These are phyloP conservation scores for Fusarium citri DNA, from an alignment of 2,329 filamentous ascomycete species.

Conservation along the genomic window DNA sequence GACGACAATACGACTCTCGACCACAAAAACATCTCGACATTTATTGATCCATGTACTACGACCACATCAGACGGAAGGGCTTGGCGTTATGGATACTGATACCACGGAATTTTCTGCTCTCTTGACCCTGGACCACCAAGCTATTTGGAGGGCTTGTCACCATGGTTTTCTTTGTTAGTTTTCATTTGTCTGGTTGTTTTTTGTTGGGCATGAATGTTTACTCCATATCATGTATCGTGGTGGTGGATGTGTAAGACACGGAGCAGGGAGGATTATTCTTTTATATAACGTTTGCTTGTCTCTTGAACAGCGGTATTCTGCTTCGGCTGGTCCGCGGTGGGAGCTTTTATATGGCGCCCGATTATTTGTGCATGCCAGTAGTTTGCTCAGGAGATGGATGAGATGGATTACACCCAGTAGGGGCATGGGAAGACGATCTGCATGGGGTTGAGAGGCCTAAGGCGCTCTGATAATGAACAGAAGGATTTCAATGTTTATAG, in stretches of 20 bases:
- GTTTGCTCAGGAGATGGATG: constrained; percentile 26
- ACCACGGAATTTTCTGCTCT: constrained; percentile 52
- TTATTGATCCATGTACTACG: constrained; percentile 50
- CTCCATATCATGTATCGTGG: constrained; percentile 36
- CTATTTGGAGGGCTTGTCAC: constrained; percentile 39
- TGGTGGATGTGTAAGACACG: constrained; percentile 34
- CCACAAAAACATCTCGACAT: constrained; percentile 41
- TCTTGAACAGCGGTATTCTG: constrained; percentile 45
- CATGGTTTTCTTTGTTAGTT: constrained; percentile 37
- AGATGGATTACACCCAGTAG: constrained; percentile 23
- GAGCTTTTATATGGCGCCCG: constrained; percentile 39
- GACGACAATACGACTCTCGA: constrained; percentile 38
- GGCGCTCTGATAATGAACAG: constrained; percentile 39
- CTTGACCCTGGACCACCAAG: constrained; percentile 44
- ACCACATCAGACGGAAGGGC: constrained; percentile 48
- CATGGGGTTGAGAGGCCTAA: constrained; percentile 25
- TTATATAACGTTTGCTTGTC: constrained; percentile 45
- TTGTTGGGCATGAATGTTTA: constrained; percentile 31
- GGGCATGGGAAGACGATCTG: constrained; percentile 38
- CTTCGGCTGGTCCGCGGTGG: constrained; percentile 52
- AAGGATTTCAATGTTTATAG: constrained; percentile 30
- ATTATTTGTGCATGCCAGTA: constrained; percentile 40
- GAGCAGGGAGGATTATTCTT: constrained; percentile 32
- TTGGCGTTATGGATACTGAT: constrained; percentile 55
- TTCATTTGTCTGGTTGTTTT: constrained; percentile 40